Evolutionary conservation across 176 grass and related monocot species (phyloP), one percentile per base, ranked within the genome.

Genomic region (Raddia distichophylla): DNA sequence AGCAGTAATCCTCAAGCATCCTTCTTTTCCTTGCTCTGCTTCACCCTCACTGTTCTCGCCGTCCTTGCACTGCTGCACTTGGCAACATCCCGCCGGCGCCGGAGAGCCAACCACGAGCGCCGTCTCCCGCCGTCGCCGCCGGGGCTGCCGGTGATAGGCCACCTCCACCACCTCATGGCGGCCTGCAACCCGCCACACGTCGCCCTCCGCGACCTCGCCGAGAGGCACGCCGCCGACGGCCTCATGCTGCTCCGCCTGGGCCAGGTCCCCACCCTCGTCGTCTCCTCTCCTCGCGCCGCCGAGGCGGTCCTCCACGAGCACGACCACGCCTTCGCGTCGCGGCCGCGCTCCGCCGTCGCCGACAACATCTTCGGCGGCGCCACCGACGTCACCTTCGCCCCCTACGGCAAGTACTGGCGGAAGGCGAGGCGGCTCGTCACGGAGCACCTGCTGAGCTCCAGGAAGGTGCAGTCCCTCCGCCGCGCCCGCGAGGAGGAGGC

Each of bases 221-320:
- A 64, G 3, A 56, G 62, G 54, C 69, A 91, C 20, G 80, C 63
- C 11, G 22, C 17, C 1, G 75, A 84, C 3, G 69, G 69, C 33
- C 57, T 91, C 48, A 81, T 88, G 76, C 75, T 84, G 69, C 85
- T 94, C 60, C 88, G 65, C n/a, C 88, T 94, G 11, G 88, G 91
- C 20, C 2, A 56, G 20, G 85, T 88, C 85, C 79, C 14, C 86
- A 60, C 32, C 32, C 67, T 94, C 0, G 34, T 94, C 11, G 85
- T 88, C 11, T 86, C 88, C 5, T 94, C 91, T 0, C 64, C 88
- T 5, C 50, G 60, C 13, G 76, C 83, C 8, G 91, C 91, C 7
- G 32, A 52, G 65, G 85, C 71, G 19, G n/a, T 88, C 46, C 14
- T 94, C 11, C 86, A 53, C 17, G 77, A 80, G 49, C 73, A 86